Evolutionary conservation across 352 stramenopile species (phyloP).

Genomic region (Globisporangium barbulae): DNA sequence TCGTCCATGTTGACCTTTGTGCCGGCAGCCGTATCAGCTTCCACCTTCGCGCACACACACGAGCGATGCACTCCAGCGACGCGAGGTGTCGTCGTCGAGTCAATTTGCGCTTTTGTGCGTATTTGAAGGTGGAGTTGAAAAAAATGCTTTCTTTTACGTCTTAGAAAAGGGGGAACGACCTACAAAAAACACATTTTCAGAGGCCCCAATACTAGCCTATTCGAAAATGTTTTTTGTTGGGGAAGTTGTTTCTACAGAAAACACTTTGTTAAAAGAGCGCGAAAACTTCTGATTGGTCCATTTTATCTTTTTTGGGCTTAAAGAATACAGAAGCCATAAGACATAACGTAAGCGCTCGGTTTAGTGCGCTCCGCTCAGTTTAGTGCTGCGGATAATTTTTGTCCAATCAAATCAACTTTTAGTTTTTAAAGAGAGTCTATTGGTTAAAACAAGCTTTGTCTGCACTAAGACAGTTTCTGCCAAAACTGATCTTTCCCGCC

Average conservation of each 20-base stretch:
- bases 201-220: too few relatives aligned
- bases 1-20: conserved; percentile 48
- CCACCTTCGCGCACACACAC: not conserved
- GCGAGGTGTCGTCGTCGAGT: not conserved
- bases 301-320: not conserved
- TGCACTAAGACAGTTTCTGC: not conserved
- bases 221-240: not conserved
- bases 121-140: too few relatives aligned
- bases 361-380: conserved; percentile 2
- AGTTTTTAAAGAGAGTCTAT: not conserved
- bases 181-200: too few relatives aligned
- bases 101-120: too few relatives aligned
- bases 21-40: not conserved
- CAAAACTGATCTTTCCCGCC: conserved; percentile 2
- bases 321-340: too few relatives aligned
- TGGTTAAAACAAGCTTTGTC: conserved; percentile 1
- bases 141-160: too few relatives aligned
- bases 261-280: conserved; percentile 21
- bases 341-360: conserved; percentile 2
- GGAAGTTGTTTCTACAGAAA: not conserved
- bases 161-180: too few relatives aligned
- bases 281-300: conserved; percentile 30
- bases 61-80: not conserved
- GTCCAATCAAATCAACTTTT: conserved; percentile 1
- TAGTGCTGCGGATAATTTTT: conserved; percentile 1